Percentiles rank a stretch among this genome's conserved stretches.
Evolutionary conservation across 2,329 filamentous ascomycete species (phyloP).

Genomic region (Arthrocladium fulminans): DNA sequence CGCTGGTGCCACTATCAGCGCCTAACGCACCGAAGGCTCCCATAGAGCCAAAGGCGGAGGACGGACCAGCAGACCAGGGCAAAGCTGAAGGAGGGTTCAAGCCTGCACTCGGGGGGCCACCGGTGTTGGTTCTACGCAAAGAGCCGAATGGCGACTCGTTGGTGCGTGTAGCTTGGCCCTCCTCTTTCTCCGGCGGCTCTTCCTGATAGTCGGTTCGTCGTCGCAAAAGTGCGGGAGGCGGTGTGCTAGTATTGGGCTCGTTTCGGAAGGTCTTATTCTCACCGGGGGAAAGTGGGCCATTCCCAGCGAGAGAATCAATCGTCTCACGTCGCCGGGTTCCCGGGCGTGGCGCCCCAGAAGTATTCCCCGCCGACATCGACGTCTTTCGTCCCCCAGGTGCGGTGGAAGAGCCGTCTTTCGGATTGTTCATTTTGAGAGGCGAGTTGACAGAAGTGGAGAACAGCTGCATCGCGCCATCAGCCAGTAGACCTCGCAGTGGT

Average conservation of each 20-base stretch:
- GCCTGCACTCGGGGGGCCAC: slow-evolving; percentile 42
- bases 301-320: slow-evolving; percentile 54
- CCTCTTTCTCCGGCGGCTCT: slow-evolving; percentile 40
- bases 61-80: slow-evolving; percentile 52
- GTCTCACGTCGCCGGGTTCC: slow-evolving; percentile 76
- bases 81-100: slow-evolving; percentile 40
- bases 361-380: slow-evolving; percentile 68
- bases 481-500: slow-evolving; percentile 13
- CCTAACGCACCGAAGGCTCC: slow-evolving; percentile 84
- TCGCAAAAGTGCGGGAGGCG: slow-evolving; percentile 51
- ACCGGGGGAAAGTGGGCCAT: slow-evolving; percentile 41
- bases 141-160: slow-evolving; percentile 42
- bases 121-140: slow-evolving; percentile 49
- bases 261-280: slow-evolving; percentile 38
- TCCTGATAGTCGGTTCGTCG: slow-evolving; percentile 56
- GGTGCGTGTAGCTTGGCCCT: slow-evolving; percentile 35
- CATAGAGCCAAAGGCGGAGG: slow-evolving; percentile 60
- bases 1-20: slow-evolving; percentile 41
- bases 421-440: slow-evolving; percentile 65
- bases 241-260: slow-evolving; percentile 49
- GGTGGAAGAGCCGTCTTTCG: slow-evolving; percentile 52
- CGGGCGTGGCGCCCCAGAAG: slow-evolving; percentile 65
- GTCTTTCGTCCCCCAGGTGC: slow-evolving; percentile 56
- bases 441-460: slow-evolving; percentile 88
- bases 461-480: slow-evolving; percentile 43